A percentile compares a stretch with the other conserved stretches of the same genome.
Conservation (phyloP, 2,329 filamentous ascomycete genomes). For the Celoporthe dispersa region DNA sequence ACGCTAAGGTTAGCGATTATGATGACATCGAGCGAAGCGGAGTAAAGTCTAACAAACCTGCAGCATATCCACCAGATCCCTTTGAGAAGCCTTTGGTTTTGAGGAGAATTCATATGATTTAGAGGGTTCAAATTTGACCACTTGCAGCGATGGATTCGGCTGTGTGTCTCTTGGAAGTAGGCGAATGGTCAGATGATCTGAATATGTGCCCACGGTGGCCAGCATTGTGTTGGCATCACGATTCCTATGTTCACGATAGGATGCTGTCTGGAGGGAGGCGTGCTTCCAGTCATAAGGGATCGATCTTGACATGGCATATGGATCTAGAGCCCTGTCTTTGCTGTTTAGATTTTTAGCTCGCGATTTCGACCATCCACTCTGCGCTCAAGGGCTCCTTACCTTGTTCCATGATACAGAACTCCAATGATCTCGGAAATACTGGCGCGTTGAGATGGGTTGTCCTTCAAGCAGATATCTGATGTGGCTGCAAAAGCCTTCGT, state of each 20-base stretch:
- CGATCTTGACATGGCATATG: neutral
- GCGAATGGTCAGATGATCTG: neutral
- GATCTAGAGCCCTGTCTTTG: neutral
- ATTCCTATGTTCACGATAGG: neutral
- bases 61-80: neutral
- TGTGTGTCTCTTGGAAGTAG: neutral
- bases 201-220: neutral
- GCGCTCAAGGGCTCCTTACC: neutral
- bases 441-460: neutral
- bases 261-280: neutral
- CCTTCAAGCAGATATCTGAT: neutral
- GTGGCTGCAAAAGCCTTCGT: neutral
- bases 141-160: neutral
- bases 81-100: neutral
- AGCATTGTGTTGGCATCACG: neutral
- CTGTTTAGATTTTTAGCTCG: neutral
- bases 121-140: neutral
- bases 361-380: neutral
- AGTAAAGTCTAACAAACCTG: neutral
- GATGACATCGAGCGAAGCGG: neutral
- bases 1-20: neutral
- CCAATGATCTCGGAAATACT: neutral
- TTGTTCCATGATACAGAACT: neutral
- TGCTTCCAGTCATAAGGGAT: slow-evolving; percentile 1
- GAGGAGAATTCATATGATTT: neutral